phyloP scores from a whole-genome alignment of 1,139 yeast genomes.

The Yamadazyma sp. region DNA sequence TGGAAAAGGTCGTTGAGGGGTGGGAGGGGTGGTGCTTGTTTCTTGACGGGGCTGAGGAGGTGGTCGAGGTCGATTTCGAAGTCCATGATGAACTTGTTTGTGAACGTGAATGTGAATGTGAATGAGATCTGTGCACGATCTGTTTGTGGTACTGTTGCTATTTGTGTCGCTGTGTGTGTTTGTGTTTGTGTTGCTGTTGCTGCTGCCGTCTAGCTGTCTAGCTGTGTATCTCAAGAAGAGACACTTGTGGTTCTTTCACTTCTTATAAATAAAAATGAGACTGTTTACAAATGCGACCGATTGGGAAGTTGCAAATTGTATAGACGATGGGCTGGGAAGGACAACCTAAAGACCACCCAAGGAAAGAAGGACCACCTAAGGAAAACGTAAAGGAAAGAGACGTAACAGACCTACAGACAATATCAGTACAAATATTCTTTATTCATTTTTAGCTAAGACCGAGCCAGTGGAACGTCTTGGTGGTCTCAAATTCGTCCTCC shows the following conservation, averaged over 20 bases:
- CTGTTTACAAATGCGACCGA: constrained; percentile 2
- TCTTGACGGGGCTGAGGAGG: constrained; percentile 10
- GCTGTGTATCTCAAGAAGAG: too few species aligned
- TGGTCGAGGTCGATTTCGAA: constrained; percentile 24
- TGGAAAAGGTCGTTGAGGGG: constrained; percentile 32
- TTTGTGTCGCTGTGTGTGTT: not conserved
- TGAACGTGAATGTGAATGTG: constrained; percentile 14
- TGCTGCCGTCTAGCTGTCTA: too few species aligned
- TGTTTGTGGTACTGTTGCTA: too few species aligned
- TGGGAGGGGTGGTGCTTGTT: not conserved
- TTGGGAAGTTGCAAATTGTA: constrained; percentile 2
- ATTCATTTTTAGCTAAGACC: constrained; percentile 14
- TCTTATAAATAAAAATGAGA: too few species aligned
- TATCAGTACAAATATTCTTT: too few species aligned
- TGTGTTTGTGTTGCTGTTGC: constrained; percentile 1
- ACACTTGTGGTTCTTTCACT: not conserved
- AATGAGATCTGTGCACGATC: too few species aligned
- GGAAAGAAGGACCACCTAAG: too few species aligned
- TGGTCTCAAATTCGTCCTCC: constrained; percentile 36
- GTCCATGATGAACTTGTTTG: constrained; percentile 17
- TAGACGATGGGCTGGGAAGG: not conserved
- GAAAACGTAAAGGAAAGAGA: too few species aligned
- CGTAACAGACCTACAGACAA: too few species aligned
- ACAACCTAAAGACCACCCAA: too few species aligned
- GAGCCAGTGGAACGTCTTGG: constrained; percentile 23